These are phyloP conservation scores for Microcyclospora pomicola DNA, from an alignment of 2,329 filamentous ascomycete species.

Conservation along the genomic window DNA sequence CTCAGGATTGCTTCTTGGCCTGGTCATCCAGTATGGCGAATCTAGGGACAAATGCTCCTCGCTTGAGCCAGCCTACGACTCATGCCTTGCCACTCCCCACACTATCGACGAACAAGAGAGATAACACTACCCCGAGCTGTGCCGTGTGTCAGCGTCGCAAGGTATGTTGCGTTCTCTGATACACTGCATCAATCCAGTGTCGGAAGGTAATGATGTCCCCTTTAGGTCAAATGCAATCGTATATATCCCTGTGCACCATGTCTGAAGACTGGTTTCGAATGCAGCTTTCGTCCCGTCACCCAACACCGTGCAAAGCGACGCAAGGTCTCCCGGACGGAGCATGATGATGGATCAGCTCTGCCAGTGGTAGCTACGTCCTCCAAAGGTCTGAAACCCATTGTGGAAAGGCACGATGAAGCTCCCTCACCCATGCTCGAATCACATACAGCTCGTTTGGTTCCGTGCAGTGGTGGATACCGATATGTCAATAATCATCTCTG, in stretches of 20 bases:
- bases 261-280: conserved; percentile 14
- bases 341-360: not conserved
- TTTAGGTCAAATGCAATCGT: conserved; percentile 12
- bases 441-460: conserved; percentile 11
- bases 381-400: not conserved
- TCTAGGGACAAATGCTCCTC: too few relatives aligned
- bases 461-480: conserved; percentile 11
- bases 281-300: conserved; percentile 7
- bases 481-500: conserved; percentile 17
- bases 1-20: too few relatives aligned
- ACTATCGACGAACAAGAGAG: conserved; percentile 5
- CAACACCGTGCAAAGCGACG: conserved; percentile 9
- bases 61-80: too few relatives aligned
- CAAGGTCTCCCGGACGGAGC: not conserved
- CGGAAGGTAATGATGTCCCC: conserved; percentile 8
- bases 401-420: not conserved
- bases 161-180: not conserved
- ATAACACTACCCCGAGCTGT: conserved; percentile 16
- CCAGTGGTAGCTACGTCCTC: not conserved
- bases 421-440: conserved; percentile 1
- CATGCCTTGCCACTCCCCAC: too few relatives aligned
- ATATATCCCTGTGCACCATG: conserved; percentile 13
- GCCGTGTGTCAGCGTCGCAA: conserved; percentile 11
- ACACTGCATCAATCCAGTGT: not conserved
- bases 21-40: too few relatives aligned